phyloP scores from a whole-genome alignment of 176 grass and related monocot species.

The Musa beccarii region DNA sequence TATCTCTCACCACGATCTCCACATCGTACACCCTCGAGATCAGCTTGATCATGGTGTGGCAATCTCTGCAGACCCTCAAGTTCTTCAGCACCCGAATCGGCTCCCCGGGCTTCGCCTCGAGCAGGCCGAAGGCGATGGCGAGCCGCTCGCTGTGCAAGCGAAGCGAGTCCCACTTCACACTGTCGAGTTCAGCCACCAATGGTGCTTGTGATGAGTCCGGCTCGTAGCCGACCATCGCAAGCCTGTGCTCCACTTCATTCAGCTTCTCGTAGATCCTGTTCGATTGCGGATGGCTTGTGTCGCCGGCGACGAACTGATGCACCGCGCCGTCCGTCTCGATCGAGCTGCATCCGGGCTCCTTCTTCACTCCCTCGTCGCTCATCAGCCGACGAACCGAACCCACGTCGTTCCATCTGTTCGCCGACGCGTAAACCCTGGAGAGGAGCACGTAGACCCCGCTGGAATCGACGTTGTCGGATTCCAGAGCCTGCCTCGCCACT shows the following conservation, averaged over 20 bases:
- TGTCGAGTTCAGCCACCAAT: conserved; percentile 33
- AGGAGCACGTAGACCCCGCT: conserved; percentile 64
- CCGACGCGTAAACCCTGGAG: conserved; percentile 62
- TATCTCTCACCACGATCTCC: conserved; percentile 74
- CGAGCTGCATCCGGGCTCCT: conserved; percentile 77
- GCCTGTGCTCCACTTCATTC: conserved; percentile 36
- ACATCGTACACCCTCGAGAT: conserved; percentile 47
- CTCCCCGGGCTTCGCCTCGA: conserved; percentile 23
- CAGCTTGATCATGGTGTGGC: conserved; percentile 74
- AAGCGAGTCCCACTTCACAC: conserved; percentile 35
- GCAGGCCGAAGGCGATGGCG: conserved; percentile 72
- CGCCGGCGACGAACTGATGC: conserved; percentile 76
- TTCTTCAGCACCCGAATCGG: conserved; percentile 84
- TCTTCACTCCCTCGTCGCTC: conserved; percentile 48
- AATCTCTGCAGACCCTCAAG: conserved; percentile 78
- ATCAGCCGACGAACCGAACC: conserved; percentile 56
- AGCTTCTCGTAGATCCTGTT: conserved; percentile 54
- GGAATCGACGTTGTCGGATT: neutral
- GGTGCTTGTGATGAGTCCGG: conserved; percentile 52
- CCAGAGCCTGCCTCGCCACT: conserved; percentile 2
- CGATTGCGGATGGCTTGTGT: conserved; percentile 56
- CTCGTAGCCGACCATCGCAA: conserved; percentile 41
- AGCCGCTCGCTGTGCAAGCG: conserved; percentile 69
- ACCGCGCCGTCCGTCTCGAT: conserved; percentile 54
- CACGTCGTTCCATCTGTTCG: conserved; percentile 72